A percentile compares a stretch with the other conserved stretches of the same genome.
phyloP scores from a whole-genome alignment of 768 basidiomycete genomes.

The Boletellus ananas region DNA sequence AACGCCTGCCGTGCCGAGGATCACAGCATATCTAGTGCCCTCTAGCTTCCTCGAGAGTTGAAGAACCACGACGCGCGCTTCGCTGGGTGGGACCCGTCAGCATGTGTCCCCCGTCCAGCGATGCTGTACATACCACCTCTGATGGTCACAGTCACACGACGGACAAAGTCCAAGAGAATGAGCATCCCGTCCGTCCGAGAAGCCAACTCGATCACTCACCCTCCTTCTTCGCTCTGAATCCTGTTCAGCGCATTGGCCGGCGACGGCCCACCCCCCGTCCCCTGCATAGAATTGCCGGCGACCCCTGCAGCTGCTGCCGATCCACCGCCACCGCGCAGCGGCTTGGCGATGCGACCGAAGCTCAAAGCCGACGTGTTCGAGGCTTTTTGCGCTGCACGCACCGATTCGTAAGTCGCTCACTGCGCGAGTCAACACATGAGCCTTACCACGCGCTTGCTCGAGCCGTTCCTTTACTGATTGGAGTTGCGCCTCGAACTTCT shows the following conservation, averaged over 20 bases:
- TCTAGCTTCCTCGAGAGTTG: slow-evolving; percentile 62
- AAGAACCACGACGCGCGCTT: slow-evolving; percentile 95
- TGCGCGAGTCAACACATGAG: slow-evolving; percentile 9
- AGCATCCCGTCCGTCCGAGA: slow-evolving; percentile 11
- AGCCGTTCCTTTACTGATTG: slow-evolving; percentile 89
- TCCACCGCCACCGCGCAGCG: slow-evolving; percentile 90
- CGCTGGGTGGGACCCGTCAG: slow-evolving; percentile 44
- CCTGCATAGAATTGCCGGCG: slow-evolving; percentile 38
- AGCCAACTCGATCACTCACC: slow-evolving; percentile 41
- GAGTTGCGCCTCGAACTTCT: slow-evolving; percentile 92
- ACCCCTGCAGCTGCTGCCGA: slow-evolving; percentile 37
- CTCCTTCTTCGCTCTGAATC: slow-evolving; percentile 78
- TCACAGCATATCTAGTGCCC: slow-evolving; percentile 10
- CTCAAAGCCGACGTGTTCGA: slow-evolving; percentile 66
- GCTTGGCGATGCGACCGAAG: slow-evolving; percentile 96
- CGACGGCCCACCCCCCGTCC: slow-evolving; percentile 40
- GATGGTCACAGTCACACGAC: slow-evolving; percentile 20
- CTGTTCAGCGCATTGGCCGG: slow-evolving; percentile 64
- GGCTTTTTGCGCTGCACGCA: slow-evolving; percentile 63
- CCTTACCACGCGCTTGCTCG: slow-evolving; percentile 86
- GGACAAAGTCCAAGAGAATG: slow-evolving; percentile 14
- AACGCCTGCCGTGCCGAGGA: slow-evolving; percentile 10
- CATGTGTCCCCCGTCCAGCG: slow-evolving; percentile 15
- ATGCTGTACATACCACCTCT: slow-evolving; percentile 32
- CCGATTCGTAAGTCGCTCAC: slow-evolving; percentile 29